These are phyloP conservation scores for Neoscytalidium dimidiatum DNA, from an alignment of 2,329 filamentous ascomycete species.

Conservation along the genomic window DNA sequence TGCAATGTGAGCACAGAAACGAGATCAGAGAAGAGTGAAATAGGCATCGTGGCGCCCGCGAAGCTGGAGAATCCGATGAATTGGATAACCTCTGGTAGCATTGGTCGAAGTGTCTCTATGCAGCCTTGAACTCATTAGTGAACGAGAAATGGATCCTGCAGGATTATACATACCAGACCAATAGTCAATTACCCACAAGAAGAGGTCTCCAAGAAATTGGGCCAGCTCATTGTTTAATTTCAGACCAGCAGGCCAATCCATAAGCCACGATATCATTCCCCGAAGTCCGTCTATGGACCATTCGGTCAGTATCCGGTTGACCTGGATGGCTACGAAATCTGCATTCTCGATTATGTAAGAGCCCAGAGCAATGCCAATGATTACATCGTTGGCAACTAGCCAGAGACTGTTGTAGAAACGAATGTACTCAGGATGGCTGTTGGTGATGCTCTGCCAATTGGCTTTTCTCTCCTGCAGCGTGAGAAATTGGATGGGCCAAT, in stretches of 20 bases:
- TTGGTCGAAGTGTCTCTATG: constrained; percentile 74
- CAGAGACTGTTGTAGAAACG: constrained; percentile 98
- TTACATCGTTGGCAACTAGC: constrained; percentile 98
- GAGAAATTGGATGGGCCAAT: constrained; percentile 96
- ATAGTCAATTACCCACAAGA: constrained; percentile 98
- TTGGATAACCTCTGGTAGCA: constrained; percentile 84
- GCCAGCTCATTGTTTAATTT: constrained; percentile 95
- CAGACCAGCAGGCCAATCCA: constrained; percentile 90
- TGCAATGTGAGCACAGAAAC: constrained; percentile 89
- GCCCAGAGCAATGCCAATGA: constrained; percentile 94
- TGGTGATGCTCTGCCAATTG: constrained; percentile 94
- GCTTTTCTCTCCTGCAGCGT: constrained; percentile 86
- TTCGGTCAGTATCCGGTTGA: constrained; percentile 71
- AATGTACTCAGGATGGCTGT: constrained; percentile 95
- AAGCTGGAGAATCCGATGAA: constrained; percentile 94
- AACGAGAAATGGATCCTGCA: constrained; percentile 21
- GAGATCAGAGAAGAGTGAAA: constrained; percentile 92
- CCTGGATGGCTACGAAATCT: constrained; percentile 75
- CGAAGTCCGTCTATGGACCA: constrained; percentile 90
- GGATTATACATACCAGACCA: constrained; percentile 71
- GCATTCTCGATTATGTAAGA: constrained; percentile 98
- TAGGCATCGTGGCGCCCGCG: constrained; percentile 93
- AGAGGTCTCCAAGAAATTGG: constrained; percentile 90
- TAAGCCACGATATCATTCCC: constrained; percentile 90
- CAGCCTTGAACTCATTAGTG: constrained; percentile 57